Percentiles rank a stretch among this genome's conserved stretches.
These are phyloP conservation scores for Pythium coloratum DNA, from an alignment of 352 stramenopile genomes.

Conservation along the genomic window DNA sequence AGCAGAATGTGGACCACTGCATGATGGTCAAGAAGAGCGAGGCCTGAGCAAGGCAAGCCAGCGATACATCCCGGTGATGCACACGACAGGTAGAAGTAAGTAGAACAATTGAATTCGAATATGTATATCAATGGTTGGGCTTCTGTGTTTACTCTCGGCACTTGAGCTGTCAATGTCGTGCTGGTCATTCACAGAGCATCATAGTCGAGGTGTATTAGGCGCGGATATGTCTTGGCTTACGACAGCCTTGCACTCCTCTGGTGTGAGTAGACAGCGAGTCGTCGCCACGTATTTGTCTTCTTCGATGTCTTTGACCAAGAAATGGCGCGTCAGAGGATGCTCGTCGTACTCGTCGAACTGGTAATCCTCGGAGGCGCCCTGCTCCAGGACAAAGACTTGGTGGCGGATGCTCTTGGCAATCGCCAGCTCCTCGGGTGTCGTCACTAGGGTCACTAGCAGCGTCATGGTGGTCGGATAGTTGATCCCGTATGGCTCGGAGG, in stretches of 20 bases:
- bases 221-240: slow-evolving; percentile 26
- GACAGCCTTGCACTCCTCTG: slow-evolving; percentile 36
- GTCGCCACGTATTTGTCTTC: slow-evolving; percentile 54
- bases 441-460: slow-evolving; percentile 22
- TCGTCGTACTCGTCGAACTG: slow-evolving; percentile 51
- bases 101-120: too few relatives aligned
- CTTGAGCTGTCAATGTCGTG: too few relatives aligned
- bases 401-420: slow-evolving; percentile 45
- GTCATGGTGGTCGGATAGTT: background rate
- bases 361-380: slow-evolving; percentile 35
- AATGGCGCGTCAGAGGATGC: slow-evolving; percentile 45
- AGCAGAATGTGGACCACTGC: slow-evolving; percentile 56
- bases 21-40: slow-evolving; percentile 15
- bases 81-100: background rate
- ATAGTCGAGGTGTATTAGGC: too few relatives aligned
- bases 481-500: background rate
- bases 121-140: too few relatives aligned
- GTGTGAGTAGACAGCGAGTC: slow-evolving; percentile 42
- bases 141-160: too few relatives aligned
- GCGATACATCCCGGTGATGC: background rate
- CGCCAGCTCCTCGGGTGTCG: slow-evolving; percentile 37
- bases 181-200: too few relatives aligned
- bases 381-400: slow-evolving; percentile 57
- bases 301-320: slow-evolving; percentile 55
- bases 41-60: background rate